Conservation (phyloP, 176 grass and related monocot genomes). For the Zizania latifolia region DNA sequence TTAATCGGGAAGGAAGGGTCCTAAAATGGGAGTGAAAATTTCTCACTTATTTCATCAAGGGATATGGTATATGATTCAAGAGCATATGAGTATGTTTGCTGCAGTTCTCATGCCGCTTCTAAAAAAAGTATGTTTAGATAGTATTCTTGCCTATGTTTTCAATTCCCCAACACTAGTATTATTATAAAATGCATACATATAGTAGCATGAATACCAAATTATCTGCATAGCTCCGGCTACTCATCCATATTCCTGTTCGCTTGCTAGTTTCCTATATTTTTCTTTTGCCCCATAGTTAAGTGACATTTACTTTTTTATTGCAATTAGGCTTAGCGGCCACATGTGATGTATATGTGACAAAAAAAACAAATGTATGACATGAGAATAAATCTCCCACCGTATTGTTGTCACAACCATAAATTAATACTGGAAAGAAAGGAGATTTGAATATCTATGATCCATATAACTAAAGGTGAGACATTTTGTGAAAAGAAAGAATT, state of each 20-base stretch:
- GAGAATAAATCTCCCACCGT: too few species aligned
- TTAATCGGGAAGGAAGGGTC: not conserved
- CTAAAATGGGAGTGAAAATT: not conserved
- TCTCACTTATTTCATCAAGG: not conserved
- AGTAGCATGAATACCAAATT: not conserved
- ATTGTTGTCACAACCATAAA: too few species aligned
- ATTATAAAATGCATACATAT: not conserved
- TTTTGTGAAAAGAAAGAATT: not conserved
- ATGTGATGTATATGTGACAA: too few species aligned
- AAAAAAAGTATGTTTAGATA: too few species aligned
- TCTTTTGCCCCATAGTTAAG: too few species aligned
- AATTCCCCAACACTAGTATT: not conserved
- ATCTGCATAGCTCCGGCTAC: not conserved
- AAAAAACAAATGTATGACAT: too few species aligned
- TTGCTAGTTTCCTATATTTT: not conserved
- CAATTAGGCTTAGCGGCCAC: too few species aligned
- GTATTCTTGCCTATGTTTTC: not conserved
- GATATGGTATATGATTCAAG: not conserved
- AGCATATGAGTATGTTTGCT: not conserved
- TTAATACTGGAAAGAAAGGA: not conserved
- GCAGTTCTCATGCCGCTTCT: too few species aligned
- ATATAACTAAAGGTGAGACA: not conserved
- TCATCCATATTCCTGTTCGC: not conserved
- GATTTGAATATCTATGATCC: not conserved
- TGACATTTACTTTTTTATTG: too few species aligned